phyloP scores from a whole-genome alignment of 139 green algal species.

The Mesostigma viride region DNA sequence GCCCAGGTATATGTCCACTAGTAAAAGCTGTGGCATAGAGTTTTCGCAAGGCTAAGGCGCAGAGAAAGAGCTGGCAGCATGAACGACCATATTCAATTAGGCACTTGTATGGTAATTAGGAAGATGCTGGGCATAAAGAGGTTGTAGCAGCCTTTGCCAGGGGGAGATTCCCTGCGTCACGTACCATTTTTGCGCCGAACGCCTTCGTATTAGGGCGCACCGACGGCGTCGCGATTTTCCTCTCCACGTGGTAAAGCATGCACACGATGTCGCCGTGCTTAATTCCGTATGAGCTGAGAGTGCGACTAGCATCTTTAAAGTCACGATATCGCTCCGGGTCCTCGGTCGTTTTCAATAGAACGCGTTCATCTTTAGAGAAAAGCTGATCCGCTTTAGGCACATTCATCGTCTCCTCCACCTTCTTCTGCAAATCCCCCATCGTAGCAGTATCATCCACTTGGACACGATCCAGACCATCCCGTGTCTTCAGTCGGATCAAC shows the following conservation, averaged over 20 bases:
- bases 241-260: slow-evolving; percentile 28
- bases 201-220: slow-evolving; percentile 10
- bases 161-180: neutral
- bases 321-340: slow-evolving; percentile 17
- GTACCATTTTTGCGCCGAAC: neutral
- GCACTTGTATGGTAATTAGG: neutral
- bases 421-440: slow-evolving; percentile 10
- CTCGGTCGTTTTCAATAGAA: slow-evolving; percentile 59
- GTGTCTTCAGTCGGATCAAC: slow-evolving; percentile 17
- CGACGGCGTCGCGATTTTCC: slow-evolving; percentile 7
- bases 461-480: slow-evolving; percentile 32
- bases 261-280: slow-evolving; percentile 33
- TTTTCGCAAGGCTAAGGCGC: neutral
- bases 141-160: too few relatives aligned
- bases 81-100: neutral
- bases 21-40: too few relatives aligned
- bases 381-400: slow-evolving; percentile 45
- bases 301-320: slow-evolving; percentile 17
- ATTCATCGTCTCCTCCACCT: slow-evolving; percentile 7
- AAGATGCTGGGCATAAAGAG: neutral
- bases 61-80: neutral
- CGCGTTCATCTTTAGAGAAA: slow-evolving; percentile 50
- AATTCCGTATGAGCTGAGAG: slow-evolving; percentile 16
- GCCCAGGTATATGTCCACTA: too few relatives aligned
- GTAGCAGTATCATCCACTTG: slow-evolving; percentile 9